Evolutionary conservation across 2,329 filamentous ascomycete genomes (phyloP).

Genomic region (Pyrenochaeta sp.): DNA sequence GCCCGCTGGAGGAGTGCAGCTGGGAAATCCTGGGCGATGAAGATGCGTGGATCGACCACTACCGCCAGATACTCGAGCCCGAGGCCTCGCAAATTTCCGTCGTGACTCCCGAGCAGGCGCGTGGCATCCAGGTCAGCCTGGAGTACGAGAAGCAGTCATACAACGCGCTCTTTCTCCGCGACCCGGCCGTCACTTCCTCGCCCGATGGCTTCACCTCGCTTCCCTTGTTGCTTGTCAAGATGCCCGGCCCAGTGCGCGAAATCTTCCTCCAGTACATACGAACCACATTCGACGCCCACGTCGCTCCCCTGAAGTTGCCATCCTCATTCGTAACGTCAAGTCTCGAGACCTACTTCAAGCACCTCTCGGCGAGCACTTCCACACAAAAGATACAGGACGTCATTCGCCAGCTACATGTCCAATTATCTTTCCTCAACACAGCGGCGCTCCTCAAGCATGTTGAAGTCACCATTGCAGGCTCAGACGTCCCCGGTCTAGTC

Average conservation of each 20-base stretch:
- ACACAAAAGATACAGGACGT: conserved; percentile 40
- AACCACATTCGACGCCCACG: conserved; percentile 59
- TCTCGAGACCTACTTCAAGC: conserved; percentile 65
- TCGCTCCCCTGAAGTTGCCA: conserved; percentile 53
- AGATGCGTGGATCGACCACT: conserved; percentile 48
- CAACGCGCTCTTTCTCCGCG: conserved; percentile 59
- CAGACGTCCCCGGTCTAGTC: conserved; percentile 50
- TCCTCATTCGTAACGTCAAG: conserved; percentile 54
- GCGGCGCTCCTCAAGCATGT: conserved; percentile 50
- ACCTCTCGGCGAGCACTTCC: conserved; percentile 55
- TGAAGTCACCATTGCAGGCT: conserved; percentile 51
- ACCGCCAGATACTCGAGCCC: conserved; percentile 42
- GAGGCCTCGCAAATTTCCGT: conserved; percentile 36
- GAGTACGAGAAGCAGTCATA: conserved; percentile 59
- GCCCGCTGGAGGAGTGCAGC: conserved; percentile 56
- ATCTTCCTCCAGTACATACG: conserved; percentile 58
- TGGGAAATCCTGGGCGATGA: conserved; percentile 56
- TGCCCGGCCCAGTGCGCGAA: conserved; percentile 59
- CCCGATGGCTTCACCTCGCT: conserved; percentile 54
- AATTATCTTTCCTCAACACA: conserved; percentile 41
- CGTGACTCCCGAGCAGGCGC: conserved; percentile 30
- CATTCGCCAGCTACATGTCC: conserved; percentile 44
- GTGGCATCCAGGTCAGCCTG: conserved; percentile 58
- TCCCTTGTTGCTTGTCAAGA: conserved; percentile 59
- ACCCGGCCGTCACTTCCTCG: conserved; percentile 36